These are phyloP conservation scores for Agaricus sinodeliciosus DNA, from an alignment of 768 basidiomycete genomes.

Conservation along the genomic window DNA sequence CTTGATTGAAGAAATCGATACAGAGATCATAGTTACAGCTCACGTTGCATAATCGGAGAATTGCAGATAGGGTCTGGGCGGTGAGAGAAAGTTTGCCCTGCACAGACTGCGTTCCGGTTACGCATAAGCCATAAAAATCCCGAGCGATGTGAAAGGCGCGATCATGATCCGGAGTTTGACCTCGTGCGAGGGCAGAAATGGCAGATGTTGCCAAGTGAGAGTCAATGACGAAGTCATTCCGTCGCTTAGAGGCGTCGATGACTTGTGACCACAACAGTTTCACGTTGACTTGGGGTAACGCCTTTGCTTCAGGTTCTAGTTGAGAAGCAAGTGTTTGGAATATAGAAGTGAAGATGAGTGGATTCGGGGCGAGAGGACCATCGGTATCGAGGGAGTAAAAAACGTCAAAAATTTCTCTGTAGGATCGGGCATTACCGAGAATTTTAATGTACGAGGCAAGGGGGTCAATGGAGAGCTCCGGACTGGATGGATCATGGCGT, in stretches of 20 bases:
- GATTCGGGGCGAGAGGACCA: slow-evolving; percentile 56
- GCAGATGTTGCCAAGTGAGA: slow-evolving; percentile 43
- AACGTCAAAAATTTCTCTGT: slow-evolving; percentile 70
- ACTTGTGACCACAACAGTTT: slow-evolving; percentile 67
- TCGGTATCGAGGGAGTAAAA: slow-evolving; percentile 61
- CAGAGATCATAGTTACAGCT: slow-evolving; percentile 40
- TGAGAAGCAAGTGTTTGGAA: slow-evolving; percentile 39
- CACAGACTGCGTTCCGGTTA: slow-evolving; percentile 31
- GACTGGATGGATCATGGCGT: slow-evolving; percentile 36
- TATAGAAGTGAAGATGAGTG: slow-evolving; percentile 59
- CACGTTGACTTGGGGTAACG: slow-evolving; percentile 51
- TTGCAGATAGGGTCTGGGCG: slow-evolving; percentile 41
- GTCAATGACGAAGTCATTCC: slow-evolving; percentile 43
- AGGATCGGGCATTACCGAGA: slow-evolving; percentile 50
- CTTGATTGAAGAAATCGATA: slow-evolving; percentile 52
- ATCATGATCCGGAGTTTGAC: slow-evolving; percentile 52
- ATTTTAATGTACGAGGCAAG: slow-evolving; percentile 60
- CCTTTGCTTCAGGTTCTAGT: slow-evolving; percentile 21
- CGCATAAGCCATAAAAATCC: slow-evolving; percentile 57
- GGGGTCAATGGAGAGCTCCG: slow-evolving; percentile 44
- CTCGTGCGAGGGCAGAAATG: slow-evolving; percentile 49
- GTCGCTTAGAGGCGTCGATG: slow-evolving; percentile 42
- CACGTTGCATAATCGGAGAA: slow-evolving; percentile 49
- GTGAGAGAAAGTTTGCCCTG: slow-evolving; percentile 35
- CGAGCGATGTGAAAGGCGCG: slow-evolving; percentile 58